phyloP scores from a whole-genome alignment of 805 yeast species.

The Candida pseudoglaebosa region DNA sequence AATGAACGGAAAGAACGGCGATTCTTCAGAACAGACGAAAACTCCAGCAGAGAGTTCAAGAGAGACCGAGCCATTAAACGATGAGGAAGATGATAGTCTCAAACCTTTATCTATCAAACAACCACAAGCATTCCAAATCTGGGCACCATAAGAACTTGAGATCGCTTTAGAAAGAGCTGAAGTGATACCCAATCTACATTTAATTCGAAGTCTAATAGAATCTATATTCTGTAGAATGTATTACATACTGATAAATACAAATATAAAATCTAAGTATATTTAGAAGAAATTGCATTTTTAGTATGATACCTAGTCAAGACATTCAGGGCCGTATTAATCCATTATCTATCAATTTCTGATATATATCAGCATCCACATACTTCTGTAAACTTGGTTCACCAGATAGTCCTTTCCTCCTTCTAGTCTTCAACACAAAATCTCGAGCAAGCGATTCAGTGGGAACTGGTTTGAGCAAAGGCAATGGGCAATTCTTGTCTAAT shows the following conservation, averaged over 20 bases:
- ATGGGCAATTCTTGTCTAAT: slow-evolving; percentile 56
- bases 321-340: slow-evolving; percentile 30
- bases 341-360: slow-evolving; percentile 46
- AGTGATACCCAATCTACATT: background rate
- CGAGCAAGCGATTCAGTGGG: slow-evolving; percentile 68
- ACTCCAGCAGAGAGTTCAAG: slow-evolving; percentile 8
- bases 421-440: slow-evolving; percentile 84
- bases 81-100: slow-evolving; percentile 10
- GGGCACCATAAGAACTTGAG: slow-evolving; percentile 33
- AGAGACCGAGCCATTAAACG: background rate
- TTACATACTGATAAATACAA: slow-evolving; percentile 1
- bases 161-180: background rate
- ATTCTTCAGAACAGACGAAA: slow-evolving; percentile 6
- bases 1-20: slow-evolving; percentile 8
- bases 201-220: background rate
- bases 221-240: background rate
- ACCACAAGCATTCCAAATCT: slow-evolving; percentile 42
- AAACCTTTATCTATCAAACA: slow-evolving; percentile 38
- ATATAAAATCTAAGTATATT: slow-evolving; percentile 7
- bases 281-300: no score
- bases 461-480: slow-evolving; percentile 76
- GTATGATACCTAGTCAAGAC: no score
- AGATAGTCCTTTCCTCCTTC: slow-evolving; percentile 80
- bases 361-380: slow-evolving; percentile 62
- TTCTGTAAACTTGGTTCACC: slow-evolving; percentile 66